phyloP scores from a whole-genome alignment of 192 early-diverging fungal species.

The Cladochytrium replicatum region DNA sequence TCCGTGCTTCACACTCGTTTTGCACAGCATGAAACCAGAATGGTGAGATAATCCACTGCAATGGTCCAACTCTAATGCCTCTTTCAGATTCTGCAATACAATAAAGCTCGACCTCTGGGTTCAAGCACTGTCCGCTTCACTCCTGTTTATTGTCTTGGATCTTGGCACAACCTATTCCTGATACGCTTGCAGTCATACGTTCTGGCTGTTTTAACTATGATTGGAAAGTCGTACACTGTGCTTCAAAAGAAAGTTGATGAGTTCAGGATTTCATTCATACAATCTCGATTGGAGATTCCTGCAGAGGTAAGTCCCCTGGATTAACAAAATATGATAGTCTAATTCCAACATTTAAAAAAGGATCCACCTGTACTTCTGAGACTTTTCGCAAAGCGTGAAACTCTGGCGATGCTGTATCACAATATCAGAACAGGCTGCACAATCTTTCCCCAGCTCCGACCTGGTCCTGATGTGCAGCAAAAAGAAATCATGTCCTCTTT shows the following conservation, averaged over 20 bases:
- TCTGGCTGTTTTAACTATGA: conserved; percentile 34
- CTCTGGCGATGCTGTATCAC: conserved; percentile 48
- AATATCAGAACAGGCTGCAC: conserved; percentile 50
- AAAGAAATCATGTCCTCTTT: conserved; percentile 42
- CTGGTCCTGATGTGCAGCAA: conserved; percentile 51
- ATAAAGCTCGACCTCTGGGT: conserved; percentile 37
- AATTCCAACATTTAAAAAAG: conserved; percentile 11
- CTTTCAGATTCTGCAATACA: conserved; percentile 43
- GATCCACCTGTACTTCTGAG: conserved; percentile 48
- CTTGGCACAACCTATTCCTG: conserved; percentile 45
- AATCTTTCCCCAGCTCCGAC: conserved; percentile 48
- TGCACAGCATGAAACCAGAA: conserved; percentile 41
- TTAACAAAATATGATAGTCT: conserved; percentile 9
- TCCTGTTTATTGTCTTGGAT: conserved; percentile 35
- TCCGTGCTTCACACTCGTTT: conserved; percentile 42
- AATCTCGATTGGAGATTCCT: conserved; percentile 49
- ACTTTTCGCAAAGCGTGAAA: conserved; percentile 53
- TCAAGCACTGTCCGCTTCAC: conserved; percentile 31
- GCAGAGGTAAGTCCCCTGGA: conserved; percentile 29
- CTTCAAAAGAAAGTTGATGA: conserved; percentile 36
- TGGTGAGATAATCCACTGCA: conserved; percentile 22
- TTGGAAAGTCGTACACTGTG: conserved; percentile 33
- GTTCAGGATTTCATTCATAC: conserved; percentile 41
- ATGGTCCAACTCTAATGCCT: background rate
- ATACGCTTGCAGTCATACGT: conserved; percentile 42